Conservation (phyloP, 345 rosid genomes). For the Jatropha curcas region DNA sequence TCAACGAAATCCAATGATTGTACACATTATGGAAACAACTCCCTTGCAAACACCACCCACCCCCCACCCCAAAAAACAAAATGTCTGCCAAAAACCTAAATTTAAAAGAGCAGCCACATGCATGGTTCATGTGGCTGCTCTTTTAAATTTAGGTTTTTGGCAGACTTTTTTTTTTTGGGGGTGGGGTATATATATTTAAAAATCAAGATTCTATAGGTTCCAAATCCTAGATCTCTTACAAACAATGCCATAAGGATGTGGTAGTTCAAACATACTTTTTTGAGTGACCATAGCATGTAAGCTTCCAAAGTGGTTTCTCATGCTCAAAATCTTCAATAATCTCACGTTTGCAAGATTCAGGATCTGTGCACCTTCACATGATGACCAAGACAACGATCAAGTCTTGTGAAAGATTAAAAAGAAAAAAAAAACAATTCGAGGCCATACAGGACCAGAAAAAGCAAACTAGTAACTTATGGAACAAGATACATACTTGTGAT, state of each 20-base stretch:
- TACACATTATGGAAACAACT: no score
- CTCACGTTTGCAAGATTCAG: conserved; percentile 61
- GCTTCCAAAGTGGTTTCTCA: conserved; percentile 89
- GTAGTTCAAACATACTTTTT: conserved; percentile 47
- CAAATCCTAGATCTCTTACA: conserved; percentile 5
- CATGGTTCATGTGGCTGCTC: no score
- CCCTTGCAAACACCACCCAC: no score
- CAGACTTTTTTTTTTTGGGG: no score
- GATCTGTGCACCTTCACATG: conserved; percentile 74
- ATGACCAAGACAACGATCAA: conserved; percentile 9
- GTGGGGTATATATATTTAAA: no score
- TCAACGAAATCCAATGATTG: neutral
- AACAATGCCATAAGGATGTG: neutral
- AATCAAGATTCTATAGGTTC: neutral
- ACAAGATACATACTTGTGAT: conserved; percentile 57
- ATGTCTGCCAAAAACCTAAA: no score
- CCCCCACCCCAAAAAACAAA: no score
- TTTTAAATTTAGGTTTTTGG: no score
- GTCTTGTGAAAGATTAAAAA: conserved; percentile 7
- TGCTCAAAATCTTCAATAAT: conserved; percentile 72
- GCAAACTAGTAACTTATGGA: neutral
- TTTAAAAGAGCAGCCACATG: no score
- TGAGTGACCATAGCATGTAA: conserved; percentile 85
- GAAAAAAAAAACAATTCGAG: conserved; percentile 4
- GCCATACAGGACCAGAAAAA: conserved; percentile 1